These are phyloP conservation scores for Eimeria falciformis DNA, from an alignment of 169 alveolate species.

Conservation along the genomic window DNA sequence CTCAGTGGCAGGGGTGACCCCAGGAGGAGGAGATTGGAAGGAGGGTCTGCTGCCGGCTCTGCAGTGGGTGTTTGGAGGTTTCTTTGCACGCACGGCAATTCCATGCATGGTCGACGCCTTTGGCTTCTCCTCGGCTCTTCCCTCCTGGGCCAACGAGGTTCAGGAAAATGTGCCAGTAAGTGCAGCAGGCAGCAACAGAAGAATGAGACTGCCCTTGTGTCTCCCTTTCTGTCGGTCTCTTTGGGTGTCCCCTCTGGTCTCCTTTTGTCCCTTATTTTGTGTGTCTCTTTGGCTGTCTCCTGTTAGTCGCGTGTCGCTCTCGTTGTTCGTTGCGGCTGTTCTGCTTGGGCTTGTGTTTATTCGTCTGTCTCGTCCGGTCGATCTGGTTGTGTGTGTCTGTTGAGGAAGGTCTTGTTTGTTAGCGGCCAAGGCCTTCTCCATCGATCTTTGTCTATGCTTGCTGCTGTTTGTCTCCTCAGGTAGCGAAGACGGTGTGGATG, in stretches of 20 bases:
- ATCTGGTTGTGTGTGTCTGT: too few relatives aligned
- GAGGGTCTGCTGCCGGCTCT: not conserved
- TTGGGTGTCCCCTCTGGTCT: not conserved
- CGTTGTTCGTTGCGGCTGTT: not conserved
- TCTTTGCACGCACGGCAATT: slow-evolving; percentile 27
- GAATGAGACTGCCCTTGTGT: too few relatives aligned
- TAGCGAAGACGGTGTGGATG: slow-evolving; percentile 39
- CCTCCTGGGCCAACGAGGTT: slow-evolving; percentile 73
- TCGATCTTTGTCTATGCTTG: not conserved
- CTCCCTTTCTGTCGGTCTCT: not conserved
- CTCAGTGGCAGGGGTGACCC: not conserved
- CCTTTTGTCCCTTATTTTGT: not conserved
- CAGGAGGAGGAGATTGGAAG: slow-evolving; percentile 6
- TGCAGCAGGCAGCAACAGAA: too few relatives aligned
- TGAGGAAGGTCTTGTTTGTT: too few relatives aligned
- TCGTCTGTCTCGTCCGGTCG: too few relatives aligned
- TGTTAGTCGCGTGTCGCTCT: not conserved
- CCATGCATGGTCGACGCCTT: slow-evolving; percentile 63
- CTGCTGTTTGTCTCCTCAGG: slow-evolving; percentile 32
- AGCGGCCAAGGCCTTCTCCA: not conserved
- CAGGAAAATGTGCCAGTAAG: slow-evolving; percentile 63
- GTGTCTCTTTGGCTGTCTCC: not conserved
- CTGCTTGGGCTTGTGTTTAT: not conserved
- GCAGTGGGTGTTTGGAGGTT: not conserved
- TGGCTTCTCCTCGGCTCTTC: slow-evolving; percentile 62